Conservation (phyloP, 1,139 yeast species). For the Diutina pseudorugosa region DNA sequence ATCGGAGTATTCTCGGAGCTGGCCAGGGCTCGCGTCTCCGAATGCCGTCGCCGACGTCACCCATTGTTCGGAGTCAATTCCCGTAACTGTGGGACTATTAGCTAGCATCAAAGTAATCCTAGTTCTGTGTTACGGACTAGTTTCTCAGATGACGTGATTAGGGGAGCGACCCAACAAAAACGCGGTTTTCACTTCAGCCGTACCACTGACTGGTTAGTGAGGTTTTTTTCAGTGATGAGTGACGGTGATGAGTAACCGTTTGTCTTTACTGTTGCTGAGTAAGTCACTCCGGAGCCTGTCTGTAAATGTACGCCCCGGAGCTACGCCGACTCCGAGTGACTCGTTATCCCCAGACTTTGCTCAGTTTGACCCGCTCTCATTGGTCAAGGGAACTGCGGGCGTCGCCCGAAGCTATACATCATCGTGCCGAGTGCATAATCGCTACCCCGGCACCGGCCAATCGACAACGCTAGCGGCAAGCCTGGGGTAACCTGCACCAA, state of each 20-base stretch:
- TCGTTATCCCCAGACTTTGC: neutral
- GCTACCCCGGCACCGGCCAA: neutral
- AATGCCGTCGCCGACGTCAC: neutral
- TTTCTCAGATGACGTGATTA: no score
- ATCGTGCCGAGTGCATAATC: neutral
- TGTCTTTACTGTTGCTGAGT: no score
- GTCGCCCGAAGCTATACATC: neutral
- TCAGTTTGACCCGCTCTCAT: neutral
- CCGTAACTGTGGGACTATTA: no score
- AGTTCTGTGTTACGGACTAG: no score
- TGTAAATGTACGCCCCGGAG: neutral
- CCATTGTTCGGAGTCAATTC: no score
- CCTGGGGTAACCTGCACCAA: neutral
- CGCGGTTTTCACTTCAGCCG: neutral
- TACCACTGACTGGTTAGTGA: no score
- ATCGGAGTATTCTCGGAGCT: constrained; percentile 4
- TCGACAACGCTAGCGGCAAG: no score
- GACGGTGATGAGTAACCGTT: no score
- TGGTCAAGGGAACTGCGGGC: neutral
- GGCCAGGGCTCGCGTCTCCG: neutral
- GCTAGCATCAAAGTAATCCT: no score
- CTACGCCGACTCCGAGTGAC: neutral
- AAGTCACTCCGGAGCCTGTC: neutral
- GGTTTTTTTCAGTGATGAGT: no score
- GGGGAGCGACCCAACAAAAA: neutral